Conservation (phyloP, 768 basidiomycete species). For the Fistulinella prunicolor region DNA sequence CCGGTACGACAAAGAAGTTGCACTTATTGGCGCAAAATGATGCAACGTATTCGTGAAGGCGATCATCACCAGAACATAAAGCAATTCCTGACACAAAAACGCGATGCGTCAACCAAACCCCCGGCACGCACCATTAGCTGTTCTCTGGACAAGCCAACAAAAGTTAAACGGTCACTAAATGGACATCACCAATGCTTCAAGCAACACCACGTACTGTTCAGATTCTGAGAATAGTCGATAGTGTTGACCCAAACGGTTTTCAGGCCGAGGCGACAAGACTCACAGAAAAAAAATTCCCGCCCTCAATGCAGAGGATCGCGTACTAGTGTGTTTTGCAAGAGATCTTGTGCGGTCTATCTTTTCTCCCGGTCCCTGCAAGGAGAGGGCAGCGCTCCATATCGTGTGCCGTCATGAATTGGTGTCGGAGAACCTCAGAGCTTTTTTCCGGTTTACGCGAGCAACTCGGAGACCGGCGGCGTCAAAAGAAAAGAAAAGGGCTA, state of each 20-base stretch:
- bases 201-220: constrained; percentile 11
- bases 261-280: constrained; percentile 27
- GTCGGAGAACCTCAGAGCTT: too few relatives aligned
- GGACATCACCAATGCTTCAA: not conserved
- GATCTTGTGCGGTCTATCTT: too few relatives aligned
- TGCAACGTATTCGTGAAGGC: not conserved
- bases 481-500: too few relatives aligned
- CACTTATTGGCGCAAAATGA: constrained; percentile 13
- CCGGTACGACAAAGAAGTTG: not conserved
- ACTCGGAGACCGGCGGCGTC: too few relatives aligned
- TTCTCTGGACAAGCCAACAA: not conserved
- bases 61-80: constrained; percentile 4
- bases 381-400: too few relatives aligned
- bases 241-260: not conserved
- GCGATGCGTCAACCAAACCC: constrained; percentile 21
- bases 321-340: too few relatives aligned
- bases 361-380: too few relatives aligned
- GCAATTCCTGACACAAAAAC: constrained; percentile 11
- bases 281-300: constrained; percentile 67
- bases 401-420: too few relatives aligned
- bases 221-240: not conserved
- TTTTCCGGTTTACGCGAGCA: too few relatives aligned
- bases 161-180: not conserved
- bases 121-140: constrained; percentile 33
- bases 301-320: too few relatives aligned